phyloP scores from a whole-genome alignment of 106 monocot species.

The Allium sativum region DNA sequence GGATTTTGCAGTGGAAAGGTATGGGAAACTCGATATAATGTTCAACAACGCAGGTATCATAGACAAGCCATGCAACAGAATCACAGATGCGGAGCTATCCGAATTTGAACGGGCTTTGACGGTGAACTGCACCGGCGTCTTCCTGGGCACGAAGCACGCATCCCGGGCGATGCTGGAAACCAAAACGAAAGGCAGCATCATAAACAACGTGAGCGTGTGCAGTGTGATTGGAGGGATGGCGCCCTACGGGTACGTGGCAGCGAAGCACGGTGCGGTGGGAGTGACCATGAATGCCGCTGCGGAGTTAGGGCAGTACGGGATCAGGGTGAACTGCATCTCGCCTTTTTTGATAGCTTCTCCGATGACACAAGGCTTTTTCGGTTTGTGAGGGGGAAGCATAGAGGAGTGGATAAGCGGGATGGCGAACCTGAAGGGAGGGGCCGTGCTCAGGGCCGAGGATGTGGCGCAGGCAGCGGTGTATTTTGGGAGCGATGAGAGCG shows the following conservation, averaged over 20 bases:
- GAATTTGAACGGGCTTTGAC: constrained; percentile 4
- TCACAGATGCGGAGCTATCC: not conserved
- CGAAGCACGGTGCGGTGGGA: constrained; percentile 21
- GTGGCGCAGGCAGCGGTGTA: constrained; percentile 11
- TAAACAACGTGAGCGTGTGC: constrained; percentile 6
- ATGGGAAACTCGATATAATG: constrained; percentile 18
- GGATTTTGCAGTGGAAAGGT: constrained; percentile 11
- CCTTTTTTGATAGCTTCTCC: constrained; percentile 1
- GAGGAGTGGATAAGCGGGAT: constrained; percentile 33
- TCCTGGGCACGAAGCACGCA: constrained; percentile 31
- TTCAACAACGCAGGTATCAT: constrained; percentile 8
- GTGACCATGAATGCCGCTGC: constrained; percentile 24
- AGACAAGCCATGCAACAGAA: not conserved
- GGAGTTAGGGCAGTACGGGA: constrained; percentile 30
- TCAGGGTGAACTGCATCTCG: constrained; percentile 32
- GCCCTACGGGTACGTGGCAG: constrained; percentile 14
- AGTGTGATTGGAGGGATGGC: constrained; percentile 3
- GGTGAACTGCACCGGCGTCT: constrained; percentile 12
- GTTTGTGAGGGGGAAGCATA: not conserved
- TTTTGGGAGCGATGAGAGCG: constrained; percentile 60
- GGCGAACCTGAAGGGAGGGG: constrained; percentile 40
- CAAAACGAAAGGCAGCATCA: constrained; percentile 1
- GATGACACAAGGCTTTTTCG: not conserved
- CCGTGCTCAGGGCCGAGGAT: constrained; percentile 30
- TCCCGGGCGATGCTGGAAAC: constrained; percentile 18